Base-by-base conservation (phyloP, 2,329 filamentous ascomycete genomes). In the Colletotrichum higginsianum region DNA sequence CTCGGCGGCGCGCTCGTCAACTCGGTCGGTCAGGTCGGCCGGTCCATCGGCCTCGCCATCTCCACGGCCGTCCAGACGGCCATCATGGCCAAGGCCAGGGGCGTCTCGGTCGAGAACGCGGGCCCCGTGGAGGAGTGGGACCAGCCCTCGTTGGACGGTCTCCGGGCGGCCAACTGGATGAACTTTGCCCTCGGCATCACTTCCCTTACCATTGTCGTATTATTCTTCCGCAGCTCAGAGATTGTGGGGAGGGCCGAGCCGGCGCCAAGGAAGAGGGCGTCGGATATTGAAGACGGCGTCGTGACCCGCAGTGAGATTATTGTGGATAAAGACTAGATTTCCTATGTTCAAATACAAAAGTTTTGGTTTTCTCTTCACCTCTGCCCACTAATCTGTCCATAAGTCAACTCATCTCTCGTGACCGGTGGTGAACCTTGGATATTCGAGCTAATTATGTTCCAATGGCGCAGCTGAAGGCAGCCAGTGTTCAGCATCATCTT, bases 1-100 rank as follows among this genome's bases (percentile, higher is more conserved):
- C 79, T 93, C 0, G 91, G 91, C 0, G 92, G 91, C 0, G 92
- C 90, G 0, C 85, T 93, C 11, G 89, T 93, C 77, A 93, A 93
- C 71, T 87, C 91, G 0, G 87, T 91, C 15, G 89, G 89, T 0
- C 90, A 92, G 76, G 83, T 93, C 42, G 91, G 91, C 0, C 84
- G 91, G 8, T 87, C 91, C 0, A 86, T 93, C n/a, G 88, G 90
- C 1, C 82, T 93, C 1, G 91, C 91, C 0, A 84, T 93, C 42
- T 88, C 86, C 3, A 92, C 91, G 0, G 90, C 90, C 0, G 82
- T 92, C 2, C 91, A 93, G 77, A 90, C 89, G 0, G 86, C 89
- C 0, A 86, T 92, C 26, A 88, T 90, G 81, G 88, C 88, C 0
- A 78, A 82, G 3, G 81, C 83, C 30, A 82, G 86, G 38, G 82